Evolutionary conservation across 148 eudicot genomes (phyloP).

Genomic region (Linanthus parryae): DNA sequence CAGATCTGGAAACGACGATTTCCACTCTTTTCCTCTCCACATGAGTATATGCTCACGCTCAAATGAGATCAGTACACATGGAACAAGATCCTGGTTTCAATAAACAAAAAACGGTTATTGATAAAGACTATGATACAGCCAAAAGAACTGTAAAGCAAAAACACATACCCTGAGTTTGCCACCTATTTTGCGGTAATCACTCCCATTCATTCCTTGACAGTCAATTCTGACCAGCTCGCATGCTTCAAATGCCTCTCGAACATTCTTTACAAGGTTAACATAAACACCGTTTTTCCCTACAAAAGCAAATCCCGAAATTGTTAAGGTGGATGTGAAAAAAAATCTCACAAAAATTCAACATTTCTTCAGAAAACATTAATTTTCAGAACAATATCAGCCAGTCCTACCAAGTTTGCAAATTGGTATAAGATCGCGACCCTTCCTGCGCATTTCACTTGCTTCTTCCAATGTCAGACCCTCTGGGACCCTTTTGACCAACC

Average conservation of each 20-base stretch:
- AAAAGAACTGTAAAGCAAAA: background rate
- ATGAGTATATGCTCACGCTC: slow-evolving; percentile 81
- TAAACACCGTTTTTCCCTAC: slow-evolving; percentile 90
- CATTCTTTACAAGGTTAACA: slow-evolving; percentile 45
- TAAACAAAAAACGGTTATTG: no score
- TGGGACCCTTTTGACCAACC: slow-evolving; percentile 69
- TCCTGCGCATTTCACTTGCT: slow-evolving; percentile 71
- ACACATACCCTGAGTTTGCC: slow-evolving; percentile 84
- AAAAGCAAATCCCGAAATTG: no score
- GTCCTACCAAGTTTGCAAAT: slow-evolving; percentile 96
- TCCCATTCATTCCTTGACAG: slow-evolving; percentile 79
- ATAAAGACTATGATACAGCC: background rate
- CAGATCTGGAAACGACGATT: slow-evolving; percentile 33
- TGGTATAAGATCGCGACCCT: slow-evolving; percentile 68
- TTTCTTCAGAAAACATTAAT: slow-evolving; percentile 1
- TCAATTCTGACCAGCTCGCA: slow-evolving; percentile 81
- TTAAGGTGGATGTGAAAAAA: background rate
- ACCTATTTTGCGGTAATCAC: slow-evolving; percentile 83
- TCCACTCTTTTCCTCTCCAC: slow-evolving; percentile 96
- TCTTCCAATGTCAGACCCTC: slow-evolving; percentile 82
- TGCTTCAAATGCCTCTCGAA: slow-evolving; percentile 92
- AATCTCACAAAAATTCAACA: background rate
- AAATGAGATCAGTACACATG: slow-evolving; percentile 82
- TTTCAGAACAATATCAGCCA: background rate
- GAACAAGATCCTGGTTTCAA: slow-evolving; percentile 96